phyloP scores from a whole-genome alignment of 2,329 filamentous ascomycete genomes.

The Aureobasidium pullulans region DNA sequence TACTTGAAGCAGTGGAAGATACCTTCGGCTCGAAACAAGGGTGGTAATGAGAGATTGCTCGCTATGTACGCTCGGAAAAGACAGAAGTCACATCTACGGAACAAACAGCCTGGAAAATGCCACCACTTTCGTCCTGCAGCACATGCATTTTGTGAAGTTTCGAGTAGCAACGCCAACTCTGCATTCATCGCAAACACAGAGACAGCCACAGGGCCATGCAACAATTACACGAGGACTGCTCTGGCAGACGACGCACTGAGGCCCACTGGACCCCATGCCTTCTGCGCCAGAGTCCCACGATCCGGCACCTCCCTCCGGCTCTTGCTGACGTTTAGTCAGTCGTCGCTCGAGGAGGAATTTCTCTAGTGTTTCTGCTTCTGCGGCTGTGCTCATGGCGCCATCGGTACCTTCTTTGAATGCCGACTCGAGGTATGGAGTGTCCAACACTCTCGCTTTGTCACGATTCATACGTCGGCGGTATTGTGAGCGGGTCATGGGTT shows the following conservation, averaged over 20 bases:
- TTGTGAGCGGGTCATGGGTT: conserved; percentile 72
- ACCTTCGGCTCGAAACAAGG: no score
- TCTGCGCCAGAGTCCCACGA: conserved; percentile 65
- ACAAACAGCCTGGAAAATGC: conserved; percentile 91
- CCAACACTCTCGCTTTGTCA: conserved; percentile 62
- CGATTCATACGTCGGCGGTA: conserved; percentile 62
- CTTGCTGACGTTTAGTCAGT: conserved; percentile 35
- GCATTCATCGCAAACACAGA: conserved; percentile 92
- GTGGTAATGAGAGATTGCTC: no score
- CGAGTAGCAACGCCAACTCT: conserved; percentile 90
- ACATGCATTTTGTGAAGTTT: conserved; percentile 94
- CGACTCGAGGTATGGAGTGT: conserved; percentile 28
- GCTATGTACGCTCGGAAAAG: no score
- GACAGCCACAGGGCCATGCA: conserved; percentile 91
- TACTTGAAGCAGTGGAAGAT: no score
- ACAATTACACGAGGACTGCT: conserved; percentile 78
- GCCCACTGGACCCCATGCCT: conserved; percentile 65
- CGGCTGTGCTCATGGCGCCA: conserved; percentile 36
- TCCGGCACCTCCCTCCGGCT: conserved; percentile 17
- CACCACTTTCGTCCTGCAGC: conserved; percentile 78
- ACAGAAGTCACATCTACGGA: conserved; percentile 37
- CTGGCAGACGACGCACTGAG: conserved; percentile 91
- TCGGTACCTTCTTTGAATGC: conserved; percentile 29
- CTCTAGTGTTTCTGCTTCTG: conserved; percentile 54
- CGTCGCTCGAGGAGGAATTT: conserved; percentile 51